These are phyloP conservation scores for Fusarium sp. DNA, from an alignment of 2,329 filamentous ascomycete genomes.

Conservation along the genomic window DNA sequence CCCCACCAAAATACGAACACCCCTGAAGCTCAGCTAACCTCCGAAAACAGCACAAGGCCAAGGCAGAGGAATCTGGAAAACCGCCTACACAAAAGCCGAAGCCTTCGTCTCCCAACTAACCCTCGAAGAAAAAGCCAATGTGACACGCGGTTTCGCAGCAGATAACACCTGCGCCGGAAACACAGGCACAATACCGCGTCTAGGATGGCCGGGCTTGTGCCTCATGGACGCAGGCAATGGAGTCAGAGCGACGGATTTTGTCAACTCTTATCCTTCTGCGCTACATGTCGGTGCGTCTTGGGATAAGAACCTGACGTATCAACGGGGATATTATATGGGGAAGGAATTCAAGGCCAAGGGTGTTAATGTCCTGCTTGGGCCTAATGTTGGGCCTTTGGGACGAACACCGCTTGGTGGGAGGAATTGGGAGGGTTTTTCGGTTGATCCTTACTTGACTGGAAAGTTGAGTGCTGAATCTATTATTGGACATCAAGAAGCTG, in stretches of 20 bases:
- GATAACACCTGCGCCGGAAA: conserved; percentile 63
- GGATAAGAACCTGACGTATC: conserved; percentile 65
- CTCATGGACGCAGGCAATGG: conserved; percentile 64
- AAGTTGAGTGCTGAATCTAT: conserved; percentile 78
- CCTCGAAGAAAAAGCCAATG: conserved; percentile 71
- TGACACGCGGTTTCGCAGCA: conserved; percentile 65
- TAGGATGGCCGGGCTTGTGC: conserved; percentile 61
- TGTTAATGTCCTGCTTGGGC: conserved; percentile 77
- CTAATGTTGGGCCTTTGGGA: conserved; percentile 77
- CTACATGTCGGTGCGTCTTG: conserved; percentile 64
- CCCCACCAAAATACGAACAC: neutral
- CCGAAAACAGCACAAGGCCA: conserved; percentile 16
- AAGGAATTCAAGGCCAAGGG: conserved; percentile 68
- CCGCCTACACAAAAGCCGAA: conserved; percentile 69
- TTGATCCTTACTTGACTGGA: conserved; percentile 78
- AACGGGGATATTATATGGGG: conserved; percentile 65
- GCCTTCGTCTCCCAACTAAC: conserved; percentile 71
- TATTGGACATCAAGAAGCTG: conserved; percentile 79
- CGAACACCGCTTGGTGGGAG: conserved; percentile 77
- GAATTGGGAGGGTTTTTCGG: conserved; percentile 81
- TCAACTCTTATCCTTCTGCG: conserved; percentile 61
- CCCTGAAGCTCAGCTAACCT: conserved; percentile 20
- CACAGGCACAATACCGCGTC: conserved; percentile 59
- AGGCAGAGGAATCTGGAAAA: conserved; percentile 60
- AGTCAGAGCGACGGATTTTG: conserved; percentile 60